Evolutionary conservation across 225 moss, liverwort and hornwort genomes (phyloP).

Genomic region (Neckera pumila): DNA sequence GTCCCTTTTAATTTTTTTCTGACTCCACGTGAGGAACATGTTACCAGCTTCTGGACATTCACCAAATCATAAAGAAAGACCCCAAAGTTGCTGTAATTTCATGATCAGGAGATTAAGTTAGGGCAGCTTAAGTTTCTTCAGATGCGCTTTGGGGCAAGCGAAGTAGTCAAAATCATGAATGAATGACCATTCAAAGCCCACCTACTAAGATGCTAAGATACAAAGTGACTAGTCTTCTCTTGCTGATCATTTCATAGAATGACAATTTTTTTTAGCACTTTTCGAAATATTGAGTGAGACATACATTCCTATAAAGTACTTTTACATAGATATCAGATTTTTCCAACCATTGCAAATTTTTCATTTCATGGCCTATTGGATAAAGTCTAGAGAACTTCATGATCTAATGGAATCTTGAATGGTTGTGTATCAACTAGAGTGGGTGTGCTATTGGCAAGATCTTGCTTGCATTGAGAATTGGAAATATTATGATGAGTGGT

Average conservation of each 20-base stretch:
- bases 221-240: neutral
- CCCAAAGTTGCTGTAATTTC: neutral
- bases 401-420: neutral
- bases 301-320: accelerated
- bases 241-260: no score
- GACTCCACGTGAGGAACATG: neutral
- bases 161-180: no score
- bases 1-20: neutral
- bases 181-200: neutral
- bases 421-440: neutral
- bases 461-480: accelerated
- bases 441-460: accelerated
- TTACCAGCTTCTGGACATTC: neutral
- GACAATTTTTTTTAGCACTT: neutral
- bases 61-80: neutral
- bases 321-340: neutral
- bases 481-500: neutral
- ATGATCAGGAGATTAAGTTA: neutral
- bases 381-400: neutral
- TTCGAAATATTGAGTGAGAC: neutral
- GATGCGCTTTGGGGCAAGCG: neutral
- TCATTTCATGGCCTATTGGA: no score
- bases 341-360: no score
- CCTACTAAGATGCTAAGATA: neutral
- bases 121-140: neutral